Conservation (phyloP, 495 filamentous ascomycete genomes). For the Penicillium angulare region DNA sequence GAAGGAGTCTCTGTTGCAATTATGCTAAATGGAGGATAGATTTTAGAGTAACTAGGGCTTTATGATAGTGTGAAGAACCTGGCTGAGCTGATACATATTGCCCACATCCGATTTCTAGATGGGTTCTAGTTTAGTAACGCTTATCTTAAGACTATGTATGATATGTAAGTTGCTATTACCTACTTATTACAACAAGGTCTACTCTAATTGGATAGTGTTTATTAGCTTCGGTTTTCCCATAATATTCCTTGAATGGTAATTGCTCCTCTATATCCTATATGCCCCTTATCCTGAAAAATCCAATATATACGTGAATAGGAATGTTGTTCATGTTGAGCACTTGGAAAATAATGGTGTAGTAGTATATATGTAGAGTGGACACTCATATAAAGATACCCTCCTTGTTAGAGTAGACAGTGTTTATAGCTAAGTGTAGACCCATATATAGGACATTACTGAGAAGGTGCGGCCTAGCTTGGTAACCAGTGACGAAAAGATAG, state of each 20-base stretch:
- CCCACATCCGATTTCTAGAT: background rate
- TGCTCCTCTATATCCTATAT: background rate
- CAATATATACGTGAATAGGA: background rate
- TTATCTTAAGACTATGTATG: background rate
- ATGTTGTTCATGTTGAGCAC: background rate
- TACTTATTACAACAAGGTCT: background rate
- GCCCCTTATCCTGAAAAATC: background rate
- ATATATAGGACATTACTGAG: background rate
- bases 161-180: background rate
- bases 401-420: constrained; percentile 12
- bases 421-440: constrained; percentile 29
- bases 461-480: background rate
- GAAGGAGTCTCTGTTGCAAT: background rate
- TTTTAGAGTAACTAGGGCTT: background rate
- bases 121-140: background rate
- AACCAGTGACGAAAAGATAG: background rate
- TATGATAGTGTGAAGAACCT: background rate
- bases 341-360: background rate
- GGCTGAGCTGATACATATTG: background rate
- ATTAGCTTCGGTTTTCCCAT: background rate
- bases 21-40: background rate
- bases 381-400: constrained; percentile 11
- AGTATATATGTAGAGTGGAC: constrained; percentile 24
- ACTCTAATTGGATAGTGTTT: background rate
- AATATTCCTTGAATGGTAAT: background rate